Base-by-base conservation (phyloP, 2,329 filamentous ascomycete species). In the Aspergillus quadrilineatus region DNA sequence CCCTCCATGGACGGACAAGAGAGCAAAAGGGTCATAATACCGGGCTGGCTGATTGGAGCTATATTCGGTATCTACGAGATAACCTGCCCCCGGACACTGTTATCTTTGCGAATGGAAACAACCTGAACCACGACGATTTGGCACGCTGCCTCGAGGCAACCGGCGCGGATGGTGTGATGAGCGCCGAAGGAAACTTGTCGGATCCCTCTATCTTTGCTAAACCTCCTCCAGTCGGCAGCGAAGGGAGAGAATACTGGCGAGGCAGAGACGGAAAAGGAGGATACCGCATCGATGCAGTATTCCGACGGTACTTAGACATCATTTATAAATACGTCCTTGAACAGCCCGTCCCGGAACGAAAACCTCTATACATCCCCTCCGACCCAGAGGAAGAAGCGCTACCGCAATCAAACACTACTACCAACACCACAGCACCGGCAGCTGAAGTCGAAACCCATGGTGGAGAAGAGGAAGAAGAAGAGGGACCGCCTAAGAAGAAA, bases 11-110 rank as follows among this genome's bases (percentile, higher is more conserved):
- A 0, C 82, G 94, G 36, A 83, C 85, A 61, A 81, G 94, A 61
- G 92, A 97, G 67, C 93, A 97, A 73, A 99, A 99, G 77, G 93
- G 94, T 0, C 94, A 99, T 70, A 84, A 96, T 68, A 99, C 94
- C 0, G 94, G 94, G 0, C 66, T 97, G 36, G 94, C 94, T 4
- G 92, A 99, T 75, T 99, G 94, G 94, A 78, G 77, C n/a, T 85
- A 89, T 68, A 87, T 99, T 55, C 83, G 87, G 4, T 93, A 89
- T 68, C 75, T 99, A 62, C 82, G 94, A 48, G 90, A 96, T 9
- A 89, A 88, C 59, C 76, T 99, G 30, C 93, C 93, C 0, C 77
- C 82, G 1, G 92, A 97, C 47, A 95, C 92, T 6, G 94, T 99
- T 26, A 85, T 99, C 2, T 97, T 99, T 70, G 94, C 94, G 3